Percentiles rank a stretch among this genome's conserved stretches.
Conservation (phyloP, 495 filamentous ascomycete species). For the Hypoxylon rickii region DNA sequence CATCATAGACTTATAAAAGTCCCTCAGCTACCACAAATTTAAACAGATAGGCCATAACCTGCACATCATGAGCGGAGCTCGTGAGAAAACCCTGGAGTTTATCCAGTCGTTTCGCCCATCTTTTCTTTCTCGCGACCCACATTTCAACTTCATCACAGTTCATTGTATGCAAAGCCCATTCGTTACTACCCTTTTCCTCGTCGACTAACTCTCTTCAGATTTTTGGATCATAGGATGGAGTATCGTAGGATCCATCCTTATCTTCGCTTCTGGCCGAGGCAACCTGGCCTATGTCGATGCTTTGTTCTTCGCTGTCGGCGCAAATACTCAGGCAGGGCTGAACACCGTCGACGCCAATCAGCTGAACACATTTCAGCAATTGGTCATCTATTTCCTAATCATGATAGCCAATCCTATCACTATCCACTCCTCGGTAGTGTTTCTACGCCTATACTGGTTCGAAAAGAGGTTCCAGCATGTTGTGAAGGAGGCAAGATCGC, state of each 20-base stretch:
- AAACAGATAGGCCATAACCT: no score
- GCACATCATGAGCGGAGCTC: conserved; percentile 26
- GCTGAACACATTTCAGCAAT: conserved; percentile 76
- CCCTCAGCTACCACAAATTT: conserved; percentile 3
- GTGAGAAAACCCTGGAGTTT: conserved; percentile 41
- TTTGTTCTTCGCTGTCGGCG: conserved; percentile 79
- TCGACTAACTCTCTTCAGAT: conserved; percentile 52
- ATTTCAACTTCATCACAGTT: conserved; percentile 82
- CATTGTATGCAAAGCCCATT: conserved; percentile 65
- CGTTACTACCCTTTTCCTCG: neutral
- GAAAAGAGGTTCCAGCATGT: conserved; percentile 86
- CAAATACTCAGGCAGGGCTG: conserved; percentile 87
- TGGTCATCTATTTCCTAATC: conserved; percentile 70
- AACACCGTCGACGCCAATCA: conserved; percentile 83
- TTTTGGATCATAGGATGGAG: conserved; percentile 73
- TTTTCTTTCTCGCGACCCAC: conserved; percentile 58
- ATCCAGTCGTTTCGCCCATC: conserved; percentile 53
- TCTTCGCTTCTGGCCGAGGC: conserved; percentile 62
- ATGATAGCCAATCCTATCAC: conserved; percentile 87
- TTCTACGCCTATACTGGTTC: conserved; percentile 94
- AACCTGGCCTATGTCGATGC: conserved; percentile 82
- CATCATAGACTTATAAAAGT: neutral
- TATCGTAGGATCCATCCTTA: conserved; percentile 73
- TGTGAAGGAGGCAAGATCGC: conserved; percentile 55
- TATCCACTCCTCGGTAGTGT: conserved; percentile 85